Conservation (phyloP, 192 early-diverging fungal genomes). For the Backusella macrospora region DNA sequence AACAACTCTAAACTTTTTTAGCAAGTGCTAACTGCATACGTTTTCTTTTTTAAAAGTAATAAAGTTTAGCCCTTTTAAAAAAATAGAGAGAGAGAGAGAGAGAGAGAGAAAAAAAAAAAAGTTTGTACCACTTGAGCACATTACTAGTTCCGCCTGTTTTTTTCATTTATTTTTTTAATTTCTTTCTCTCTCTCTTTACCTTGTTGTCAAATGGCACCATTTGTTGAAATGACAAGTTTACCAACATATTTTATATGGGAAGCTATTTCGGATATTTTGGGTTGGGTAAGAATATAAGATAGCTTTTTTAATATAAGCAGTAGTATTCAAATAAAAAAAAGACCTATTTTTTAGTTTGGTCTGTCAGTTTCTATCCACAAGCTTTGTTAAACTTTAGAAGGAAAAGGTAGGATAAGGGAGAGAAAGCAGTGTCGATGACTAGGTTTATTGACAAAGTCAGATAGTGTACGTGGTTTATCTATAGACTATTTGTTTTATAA, state of each 20-base stretch:
- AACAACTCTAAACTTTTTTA: no score
- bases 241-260: neutral
- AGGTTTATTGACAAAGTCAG: neutral
- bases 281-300: slow-evolving; percentile 17
- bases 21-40: no score
- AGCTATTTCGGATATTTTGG: slow-evolving; percentile 16
- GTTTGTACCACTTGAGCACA: neutral
- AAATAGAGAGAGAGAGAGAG: no score
- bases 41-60: no score
- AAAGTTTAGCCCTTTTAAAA: no score
- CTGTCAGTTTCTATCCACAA: slow-evolving; percentile 86
- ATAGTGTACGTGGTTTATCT: slow-evolving; percentile 78
- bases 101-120: no score
- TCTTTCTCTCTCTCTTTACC: neutral
- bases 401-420: slow-evolving; percentile 43
- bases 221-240: neutral
- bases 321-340: neutral
- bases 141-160: neutral
- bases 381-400: slow-evolving; percentile 70
- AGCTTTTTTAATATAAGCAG: neutral
- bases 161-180: neutral
- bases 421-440: no score
- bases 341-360: slow-evolving; percentile 82
- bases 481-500: slow-evolving; percentile 87
- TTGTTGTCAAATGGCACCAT: neutral